These are phyloP conservation scores for Hypoxylon sp. DNA, from an alignment of 2,329 filamentous ascomycete genomes.

Conservation along the genomic window DNA sequence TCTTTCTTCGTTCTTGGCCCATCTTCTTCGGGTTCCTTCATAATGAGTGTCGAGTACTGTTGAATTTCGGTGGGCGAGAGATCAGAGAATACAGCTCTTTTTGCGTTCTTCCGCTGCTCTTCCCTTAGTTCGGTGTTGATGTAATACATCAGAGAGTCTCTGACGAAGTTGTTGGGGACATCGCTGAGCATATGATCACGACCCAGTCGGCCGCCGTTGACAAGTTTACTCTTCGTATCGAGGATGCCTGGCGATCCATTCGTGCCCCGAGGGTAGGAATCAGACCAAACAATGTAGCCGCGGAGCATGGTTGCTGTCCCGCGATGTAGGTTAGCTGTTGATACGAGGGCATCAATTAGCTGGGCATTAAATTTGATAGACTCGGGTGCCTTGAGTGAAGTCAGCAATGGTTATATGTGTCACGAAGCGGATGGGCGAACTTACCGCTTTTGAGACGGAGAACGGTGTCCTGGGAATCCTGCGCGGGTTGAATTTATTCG, in stretches of 20 bases:
- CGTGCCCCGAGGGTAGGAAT: conserved; percentile 9
- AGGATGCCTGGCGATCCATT: neutral
- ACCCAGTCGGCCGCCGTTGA: conserved; percentile 31
- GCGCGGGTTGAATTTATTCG: neutral
- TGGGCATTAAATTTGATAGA: conserved; percentile 36
- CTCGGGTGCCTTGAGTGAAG: conserved; percentile 4
- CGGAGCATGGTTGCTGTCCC: neutral
- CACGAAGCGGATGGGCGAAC: neutral
- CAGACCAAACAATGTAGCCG: conserved; percentile 14
- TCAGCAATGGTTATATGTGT: neutral
- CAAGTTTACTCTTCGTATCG: neutral
- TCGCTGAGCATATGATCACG: conserved; percentile 36
- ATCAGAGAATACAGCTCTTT: conserved; percentile 34
- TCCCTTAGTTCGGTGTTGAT: conserved; percentile 29
- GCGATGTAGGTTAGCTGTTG: conserved; percentile 2
- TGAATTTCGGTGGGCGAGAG: conserved; percentile 26
- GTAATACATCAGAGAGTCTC: conserved; percentile 37
- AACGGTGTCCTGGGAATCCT: conserved; percentile 23
- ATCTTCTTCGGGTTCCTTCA: conserved; percentile 3
- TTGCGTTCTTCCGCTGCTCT: conserved; percentile 16
- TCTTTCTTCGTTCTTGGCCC: neutral
- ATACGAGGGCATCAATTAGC: conserved; percentile 31
- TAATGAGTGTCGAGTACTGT: conserved; percentile 31
- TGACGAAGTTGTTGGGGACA: conserved; percentile 33
- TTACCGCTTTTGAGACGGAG: conserved; percentile 33